A percentile compares a stretch with the other conserved stretches of the same genome.
Evolutionary conservation across 1,284 basidiomycete species (phyloP).

Genomic region (Bondarzewia mesenterica): DNA sequence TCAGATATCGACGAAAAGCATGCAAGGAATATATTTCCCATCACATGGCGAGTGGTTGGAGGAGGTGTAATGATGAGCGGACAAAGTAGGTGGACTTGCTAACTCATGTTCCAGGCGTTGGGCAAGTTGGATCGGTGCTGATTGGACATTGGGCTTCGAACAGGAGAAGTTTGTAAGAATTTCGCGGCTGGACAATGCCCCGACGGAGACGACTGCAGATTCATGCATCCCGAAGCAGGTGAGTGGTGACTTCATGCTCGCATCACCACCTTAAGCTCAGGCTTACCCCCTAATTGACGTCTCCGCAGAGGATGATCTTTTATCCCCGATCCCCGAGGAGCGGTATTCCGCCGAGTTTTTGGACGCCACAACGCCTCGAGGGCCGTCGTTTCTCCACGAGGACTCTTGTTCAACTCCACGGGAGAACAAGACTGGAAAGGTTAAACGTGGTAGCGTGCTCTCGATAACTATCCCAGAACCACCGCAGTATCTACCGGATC

Average conservation of each 20-base stretch:
- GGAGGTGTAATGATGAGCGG: slow-evolving; percentile 44
- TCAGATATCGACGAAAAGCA: slow-evolving; percentile 25
- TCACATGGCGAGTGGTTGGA: slow-evolving; percentile 40
- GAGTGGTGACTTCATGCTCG: slow-evolving; percentile 1
- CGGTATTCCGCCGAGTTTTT: not conserved
- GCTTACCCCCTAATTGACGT: not conserved
- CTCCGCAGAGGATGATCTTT: not conserved
- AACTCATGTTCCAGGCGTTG: not conserved
- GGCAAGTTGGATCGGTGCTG: not conserved
- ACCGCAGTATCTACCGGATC: slow-evolving; percentile 6
- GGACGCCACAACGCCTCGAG: slow-evolving; percentile 5
- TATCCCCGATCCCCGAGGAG: not conserved
- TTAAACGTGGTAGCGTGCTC: not conserved
- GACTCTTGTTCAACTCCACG: slow-evolving; percentile 1
- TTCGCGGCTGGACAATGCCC: slow-evolving; percentile 28
- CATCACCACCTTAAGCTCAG: not conserved
- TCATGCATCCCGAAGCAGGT: slow-evolving; percentile 27
- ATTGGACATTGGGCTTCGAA: not conserved
- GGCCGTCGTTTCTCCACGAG: no score
- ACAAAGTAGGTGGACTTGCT: slow-evolving; percentile 21
- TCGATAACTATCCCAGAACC: not conserved
- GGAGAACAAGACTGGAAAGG: not conserved
- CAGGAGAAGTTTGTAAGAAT: slow-evolving; percentile 30
- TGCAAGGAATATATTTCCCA: slow-evolving; percentile 37
- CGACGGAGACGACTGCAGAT: slow-evolving; percentile 30